Base-by-base conservation (phyloP, 108 stramenopile species). In the Mediolabrus comicus region DNA sequence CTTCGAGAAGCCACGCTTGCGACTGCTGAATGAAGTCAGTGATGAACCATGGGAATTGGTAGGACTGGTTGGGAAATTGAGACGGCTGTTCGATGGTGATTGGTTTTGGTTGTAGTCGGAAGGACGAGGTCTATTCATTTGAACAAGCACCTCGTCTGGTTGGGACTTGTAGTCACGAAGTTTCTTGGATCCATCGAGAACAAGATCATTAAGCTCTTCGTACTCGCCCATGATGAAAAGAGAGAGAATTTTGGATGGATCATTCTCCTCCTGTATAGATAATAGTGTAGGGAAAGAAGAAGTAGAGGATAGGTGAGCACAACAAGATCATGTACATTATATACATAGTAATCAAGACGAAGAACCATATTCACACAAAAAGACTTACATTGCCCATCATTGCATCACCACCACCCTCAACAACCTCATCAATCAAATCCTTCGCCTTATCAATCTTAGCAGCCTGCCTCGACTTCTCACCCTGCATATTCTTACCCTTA, bases 141-240 rank as follows among this genome's bases (percentile, higher is more conserved):
- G 35, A 43, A 43, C 41, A 16, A 43, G 41, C 3, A 43, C 53
- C 29, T 89, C 89, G 29, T 94, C 92, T 6, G 85, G 62, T 1
- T 82, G 53, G 0, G 74, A 76, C 9, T 76, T 65, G 27, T 83
- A 86, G 31, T 94, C 90, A 9, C 89, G 71, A 0, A 94, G 80
- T 61, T 90, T 91, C 66, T 90, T 94, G n/a, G 90, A 72, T 1
- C 93, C 93, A 71, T 94, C 93, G n/a, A 89, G 90, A 25, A 94
- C 93, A 17, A 94, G 84, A 26, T 91, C 79, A 55, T 91, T 91
- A 78, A 94, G 88, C 38, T 91, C 89, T 57, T 94, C 93, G 74
- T 90, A 94, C 67, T 91, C 90, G 22, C 93, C 93, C 72, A 94
- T 83, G 35, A 86, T 69, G 33, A 80, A 74, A 28, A 94, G 81